Evolutionary conservation across 352 stramenopile species (phyloP).

Genomic region (Phytopythium vexans): DNA sequence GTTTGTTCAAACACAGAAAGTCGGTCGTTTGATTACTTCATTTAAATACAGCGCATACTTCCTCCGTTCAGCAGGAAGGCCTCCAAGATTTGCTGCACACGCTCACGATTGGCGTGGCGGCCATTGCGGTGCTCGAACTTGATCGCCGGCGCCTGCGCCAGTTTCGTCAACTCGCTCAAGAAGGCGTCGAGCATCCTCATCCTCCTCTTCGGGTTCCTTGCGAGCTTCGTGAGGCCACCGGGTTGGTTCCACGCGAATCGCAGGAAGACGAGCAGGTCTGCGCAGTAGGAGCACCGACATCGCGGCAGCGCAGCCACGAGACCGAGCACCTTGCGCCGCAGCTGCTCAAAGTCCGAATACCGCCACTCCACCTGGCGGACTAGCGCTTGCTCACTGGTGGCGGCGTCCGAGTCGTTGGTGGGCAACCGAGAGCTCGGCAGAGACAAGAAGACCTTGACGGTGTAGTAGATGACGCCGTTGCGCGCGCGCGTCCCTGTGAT

Average conservation of each 20-base stretch:
- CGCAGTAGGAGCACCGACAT: conserved; percentile 29
- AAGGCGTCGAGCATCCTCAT: conserved; percentile 23
- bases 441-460: conserved; percentile 32
- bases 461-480: conserved; percentile 9
- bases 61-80: no score
- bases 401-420: conserved; percentile 10
- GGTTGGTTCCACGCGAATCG: conserved; percentile 28
- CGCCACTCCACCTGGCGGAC: conserved; percentile 26
- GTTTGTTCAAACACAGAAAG: no score
- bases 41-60: no score
- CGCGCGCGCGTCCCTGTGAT: no score
- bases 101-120: no score
- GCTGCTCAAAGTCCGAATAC: conserved; percentile 48
- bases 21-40: no score
- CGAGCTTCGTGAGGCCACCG: conserved; percentile 21
- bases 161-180: conserved; percentile 28
- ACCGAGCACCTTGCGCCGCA: conserved; percentile 32
- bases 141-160: conserved; percentile 18
- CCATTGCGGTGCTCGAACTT: conserved; percentile 15
- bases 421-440: conserved; percentile 22
- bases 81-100: no score
- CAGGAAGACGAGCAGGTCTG: conserved; percentile 30
- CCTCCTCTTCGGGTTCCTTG: conserved; percentile 17
- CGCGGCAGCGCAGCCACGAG: conserved; percentile 23
- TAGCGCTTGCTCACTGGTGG: not conserved